Percentiles rank a stretch among this genome's conserved stretches.
Evolutionary conservation across 2,329 filamentous ascomycete species (phyloP).

Genomic region (Beauveria sp.): DNA sequence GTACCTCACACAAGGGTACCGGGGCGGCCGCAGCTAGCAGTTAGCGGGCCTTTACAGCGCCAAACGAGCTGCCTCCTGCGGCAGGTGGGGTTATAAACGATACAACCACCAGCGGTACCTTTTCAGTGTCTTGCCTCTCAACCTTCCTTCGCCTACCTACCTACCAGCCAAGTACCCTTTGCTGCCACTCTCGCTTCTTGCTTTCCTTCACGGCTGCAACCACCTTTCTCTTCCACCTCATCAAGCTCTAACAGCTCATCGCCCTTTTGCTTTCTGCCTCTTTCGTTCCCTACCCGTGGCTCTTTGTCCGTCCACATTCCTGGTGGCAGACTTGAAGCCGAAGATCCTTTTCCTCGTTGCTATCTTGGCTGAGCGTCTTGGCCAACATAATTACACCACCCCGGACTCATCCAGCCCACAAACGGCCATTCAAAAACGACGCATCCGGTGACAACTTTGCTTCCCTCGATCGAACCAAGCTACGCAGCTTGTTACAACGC

Average conservation of each 20-base stretch:
- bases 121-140: not conserved
- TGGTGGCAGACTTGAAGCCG: not conserved
- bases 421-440: conserved; percentile 5
- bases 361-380: not conserved
- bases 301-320: not conserved
- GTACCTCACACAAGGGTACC: not conserved
- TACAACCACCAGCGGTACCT: conserved; percentile 5
- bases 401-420: not conserved
- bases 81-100: not conserved
- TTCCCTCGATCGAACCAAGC: not conserved
- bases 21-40: not conserved
- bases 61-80: not conserved
- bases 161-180: not conserved
- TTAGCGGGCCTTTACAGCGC: not conserved
- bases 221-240: conserved; percentile 1
- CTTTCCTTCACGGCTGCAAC: conserved; percentile 1
- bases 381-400: not conserved
- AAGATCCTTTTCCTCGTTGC: not conserved
- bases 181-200: not conserved
- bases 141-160: not conserved
- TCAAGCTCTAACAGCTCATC: not conserved
- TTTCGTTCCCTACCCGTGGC: not conserved
- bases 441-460: not conserved
- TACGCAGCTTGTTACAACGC: not conserved
- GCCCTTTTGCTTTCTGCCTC: not conserved